Evolutionary conservation across 2,329 filamentous ascomycete species (phyloP).

Genomic region (Penicillium carneum): DNA sequence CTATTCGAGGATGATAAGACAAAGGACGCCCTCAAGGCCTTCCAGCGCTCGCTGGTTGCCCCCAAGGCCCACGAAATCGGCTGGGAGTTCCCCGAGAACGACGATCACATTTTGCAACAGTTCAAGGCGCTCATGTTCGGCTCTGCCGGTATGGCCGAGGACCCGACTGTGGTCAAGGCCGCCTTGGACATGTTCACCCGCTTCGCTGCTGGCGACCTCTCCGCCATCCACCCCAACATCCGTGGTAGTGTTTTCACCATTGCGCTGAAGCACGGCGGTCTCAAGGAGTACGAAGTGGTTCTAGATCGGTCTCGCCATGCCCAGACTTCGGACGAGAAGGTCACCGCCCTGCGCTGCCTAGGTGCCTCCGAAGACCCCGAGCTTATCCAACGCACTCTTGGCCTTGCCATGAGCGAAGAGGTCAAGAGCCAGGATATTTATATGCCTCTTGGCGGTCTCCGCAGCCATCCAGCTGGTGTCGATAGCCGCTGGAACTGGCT

Average conservation of each 20-base stretch:
- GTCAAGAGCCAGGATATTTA: constrained; percentile 96
- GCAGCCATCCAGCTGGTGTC: constrained; percentile 78
- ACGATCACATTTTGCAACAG: constrained; percentile 89
- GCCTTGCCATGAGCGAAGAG: constrained; percentile 75
- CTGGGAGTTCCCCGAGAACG: constrained; percentile 83
- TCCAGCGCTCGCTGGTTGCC: constrained; percentile 79
- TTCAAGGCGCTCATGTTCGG: constrained; percentile 93
- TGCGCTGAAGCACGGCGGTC: constrained; percentile 80
- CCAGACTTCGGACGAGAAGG: constrained; percentile 84
- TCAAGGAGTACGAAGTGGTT: constrained; percentile 82
- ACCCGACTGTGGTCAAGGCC: constrained; percentile 77
- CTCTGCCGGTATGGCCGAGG: constrained; percentile 79
- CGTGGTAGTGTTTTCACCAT: constrained; percentile 86
- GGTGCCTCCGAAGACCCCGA: constrained; percentile 79
- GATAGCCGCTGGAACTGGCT: constrained; percentile 83
- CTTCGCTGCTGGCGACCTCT: constrained; percentile 78
- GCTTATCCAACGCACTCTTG: constrained; percentile 81
- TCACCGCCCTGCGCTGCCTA: constrained; percentile 83
- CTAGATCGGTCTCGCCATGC: constrained; percentile 77
- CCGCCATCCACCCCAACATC: constrained; percentile 89
- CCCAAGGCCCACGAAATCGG: constrained; percentile 84
- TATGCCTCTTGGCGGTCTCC: constrained; percentile 80
- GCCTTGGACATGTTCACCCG: constrained; percentile 90
- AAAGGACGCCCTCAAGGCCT: constrained; percentile 78
- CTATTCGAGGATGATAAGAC: constrained; percentile 78